Conservation (phyloP, 2,329 filamentous ascomycete genomes). For the Pseudogymnoascus sp. region DNA sequence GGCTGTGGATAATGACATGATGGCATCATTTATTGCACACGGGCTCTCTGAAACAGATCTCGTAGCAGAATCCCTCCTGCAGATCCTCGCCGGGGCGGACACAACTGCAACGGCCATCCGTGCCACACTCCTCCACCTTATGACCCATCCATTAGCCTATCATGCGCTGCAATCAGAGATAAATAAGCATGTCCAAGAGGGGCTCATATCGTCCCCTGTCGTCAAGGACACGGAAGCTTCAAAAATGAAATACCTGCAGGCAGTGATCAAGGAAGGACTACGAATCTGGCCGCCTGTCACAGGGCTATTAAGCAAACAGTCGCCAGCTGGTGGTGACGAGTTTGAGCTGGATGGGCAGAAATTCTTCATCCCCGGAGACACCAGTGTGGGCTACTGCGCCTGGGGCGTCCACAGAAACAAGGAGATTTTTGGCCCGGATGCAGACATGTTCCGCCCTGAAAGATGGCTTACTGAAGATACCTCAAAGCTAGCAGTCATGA, state of each 20-base stretch:
- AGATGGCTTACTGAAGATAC: slow-evolving; percentile 38
- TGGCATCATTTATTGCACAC: slow-evolving; percentile 41
- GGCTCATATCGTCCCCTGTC: slow-evolving; percentile 27
- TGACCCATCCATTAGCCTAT: slow-evolving; percentile 41
- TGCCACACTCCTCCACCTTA: slow-evolving; percentile 43
- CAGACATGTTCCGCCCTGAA: slow-evolving; percentile 38
- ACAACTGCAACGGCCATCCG: slow-evolving; percentile 49
- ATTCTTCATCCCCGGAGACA: slow-evolving; percentile 17
- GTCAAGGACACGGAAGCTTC: slow-evolving; percentile 9
- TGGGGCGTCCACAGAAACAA: slow-evolving; percentile 30
- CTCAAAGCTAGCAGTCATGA: slow-evolving; percentile 31
- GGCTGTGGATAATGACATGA: slow-evolving; percentile 42
- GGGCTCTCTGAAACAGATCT: slow-evolving; percentile 22
- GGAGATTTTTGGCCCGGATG: slow-evolving; percentile 31
- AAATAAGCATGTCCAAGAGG: slow-evolving; percentile 30
- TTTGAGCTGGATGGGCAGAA: slow-evolving; percentile 1
- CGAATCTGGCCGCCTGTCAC: slow-evolving; percentile 30
- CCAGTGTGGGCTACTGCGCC: slow-evolving; percentile 18
- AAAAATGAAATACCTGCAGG: slow-evolving; percentile 17
- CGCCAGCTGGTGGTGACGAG: slow-evolving; percentile 15
- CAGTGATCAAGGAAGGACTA: slow-evolving; percentile 42
- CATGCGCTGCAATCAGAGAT: slow-evolving; percentile 39
- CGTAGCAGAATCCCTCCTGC: slow-evolving; percentile 15
- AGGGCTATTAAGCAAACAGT: slow-evolving; percentile 19
- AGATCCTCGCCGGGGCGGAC: slow-evolving; percentile 46